A percentile compares a stretch with the other conserved stretches of the same genome.
phyloP scores from a whole-genome alignment of 2,329 filamentous ascomycete species.

The Fusarium sororula region DNA sequence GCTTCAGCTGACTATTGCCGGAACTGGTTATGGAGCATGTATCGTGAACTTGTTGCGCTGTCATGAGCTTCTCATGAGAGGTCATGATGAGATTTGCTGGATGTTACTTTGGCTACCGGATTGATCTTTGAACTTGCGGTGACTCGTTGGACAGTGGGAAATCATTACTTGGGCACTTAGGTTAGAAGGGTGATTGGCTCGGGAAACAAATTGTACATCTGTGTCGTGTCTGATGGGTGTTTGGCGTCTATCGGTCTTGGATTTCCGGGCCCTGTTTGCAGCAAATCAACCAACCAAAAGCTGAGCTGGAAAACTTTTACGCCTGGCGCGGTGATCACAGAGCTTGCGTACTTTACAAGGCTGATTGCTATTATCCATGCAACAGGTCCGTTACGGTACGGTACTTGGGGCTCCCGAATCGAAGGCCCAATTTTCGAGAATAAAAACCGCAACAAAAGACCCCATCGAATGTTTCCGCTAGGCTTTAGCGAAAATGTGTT shows the following conservation, averaged over 20 bases:
- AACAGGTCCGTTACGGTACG: conserved; percentile 1
- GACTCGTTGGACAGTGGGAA: not conserved
- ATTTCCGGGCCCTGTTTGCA: not conserved
- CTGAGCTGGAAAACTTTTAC: not conserved
- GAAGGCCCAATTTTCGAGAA: conserved; percentile 24
- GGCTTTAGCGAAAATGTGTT: not conserved
- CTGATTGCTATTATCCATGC: conserved; percentile 6
- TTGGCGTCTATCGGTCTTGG: not conserved
- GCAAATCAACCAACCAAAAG: not conserved
- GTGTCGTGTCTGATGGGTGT: not conserved
- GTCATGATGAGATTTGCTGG: not conserved
- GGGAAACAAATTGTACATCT: not conserved
- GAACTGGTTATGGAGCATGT: conserved; percentile 6
- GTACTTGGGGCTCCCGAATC: conserved; percentile 13
- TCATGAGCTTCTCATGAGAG: not conserved
- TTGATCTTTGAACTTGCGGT: not conserved
- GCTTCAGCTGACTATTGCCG: not conserved
- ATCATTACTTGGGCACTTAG: not conserved
- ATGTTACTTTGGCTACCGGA: not conserved
- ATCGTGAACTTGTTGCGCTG: not conserved
- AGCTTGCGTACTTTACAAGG: conserved; percentile 13
- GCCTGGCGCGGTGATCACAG: not conserved
- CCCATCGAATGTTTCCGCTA: conserved; percentile 2
- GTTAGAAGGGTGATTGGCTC: not conserved
- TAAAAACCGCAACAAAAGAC: conserved; percentile 20